Base-by-base conservation (phyloP, 176 grass and related monocot species). In the Stipa capillata region DNA sequence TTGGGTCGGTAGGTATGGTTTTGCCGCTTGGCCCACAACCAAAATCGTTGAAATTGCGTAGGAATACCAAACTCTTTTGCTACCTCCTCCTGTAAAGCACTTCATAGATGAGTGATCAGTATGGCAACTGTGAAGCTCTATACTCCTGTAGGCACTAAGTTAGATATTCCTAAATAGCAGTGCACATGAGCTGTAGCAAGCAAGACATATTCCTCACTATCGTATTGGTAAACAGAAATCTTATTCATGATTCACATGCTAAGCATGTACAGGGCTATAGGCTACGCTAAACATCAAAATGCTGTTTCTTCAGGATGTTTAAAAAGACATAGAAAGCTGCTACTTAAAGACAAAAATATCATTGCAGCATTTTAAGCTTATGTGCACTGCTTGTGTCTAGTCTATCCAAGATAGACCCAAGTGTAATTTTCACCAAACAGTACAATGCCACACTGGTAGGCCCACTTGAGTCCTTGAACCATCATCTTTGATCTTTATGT, bases 1-100 rank as follows among this genome's bases (percentile, higher is more conserved):
- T 96, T 99, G 69, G 97, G 97, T 52, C 97, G 92, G 82, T 93
- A 99, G 6, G 97, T 99, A 80, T 99, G 97, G 78, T 99, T 99
- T 87, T 95, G 97, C 16, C 97, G 78, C 70, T 99, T 99, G 52
- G 97, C 97, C 97, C 97, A 99, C 65, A 99, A 73, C 97, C 97
- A 99, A 85, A 93, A 99, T 34, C 97, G 85, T 75, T 91, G 97
- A 79, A 91, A 96, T 36, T 95, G 88, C 2, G 84, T 91, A 79
- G 92, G 97, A 65, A 99, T 81, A 36, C 92, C 90, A 52, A 99
- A 87, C 76, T 99, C 97, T 83, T 89, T 99, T 34, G 90, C 97
- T 71, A 99, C 92, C 81, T 91, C 97, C 75, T 99, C 97, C 97
- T 99, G 92, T 85, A 88, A 89, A 93, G 77, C 74, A 85, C 68